A percentile compares a stretch with the other conserved stretches of the same genome.
phyloP scores from a whole-genome alignment of 2,329 filamentous ascomycete species.

The Neonectria sp. region DNA sequence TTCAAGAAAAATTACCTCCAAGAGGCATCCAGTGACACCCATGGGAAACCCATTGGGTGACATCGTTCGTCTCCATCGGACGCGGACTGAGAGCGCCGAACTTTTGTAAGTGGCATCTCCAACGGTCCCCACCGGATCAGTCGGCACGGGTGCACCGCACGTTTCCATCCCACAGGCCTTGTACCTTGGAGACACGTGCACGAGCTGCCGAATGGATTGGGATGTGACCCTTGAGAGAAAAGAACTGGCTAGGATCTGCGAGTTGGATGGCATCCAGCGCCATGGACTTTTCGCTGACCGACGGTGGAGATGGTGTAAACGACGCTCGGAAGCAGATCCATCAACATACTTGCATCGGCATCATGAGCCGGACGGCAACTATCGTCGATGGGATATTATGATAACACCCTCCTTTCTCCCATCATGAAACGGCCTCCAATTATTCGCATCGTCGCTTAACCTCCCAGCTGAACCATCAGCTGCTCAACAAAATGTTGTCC shows the following conservation, averaged over 20 bases:
- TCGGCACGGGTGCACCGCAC: conserved; percentile 37
- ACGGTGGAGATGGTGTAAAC: conserved; percentile 26
- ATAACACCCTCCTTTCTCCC: conserved; percentile 23
- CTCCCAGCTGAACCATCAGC: conserved; percentile 5
- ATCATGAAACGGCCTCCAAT: not conserved
- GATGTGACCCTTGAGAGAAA: not conserved
- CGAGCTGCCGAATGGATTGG: conserved; percentile 30
- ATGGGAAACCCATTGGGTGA: conserved; percentile 1
- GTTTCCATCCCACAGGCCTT: conserved; percentile 1
- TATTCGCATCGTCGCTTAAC: conserved; percentile 5
- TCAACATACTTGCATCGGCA: not conserved
- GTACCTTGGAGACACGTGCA: conserved; percentile 36
- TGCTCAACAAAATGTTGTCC: conserved; percentile 35
- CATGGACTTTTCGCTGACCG: conserved; percentile 28
- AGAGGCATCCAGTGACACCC: not conserved
- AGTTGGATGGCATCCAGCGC: conserved; percentile 2
- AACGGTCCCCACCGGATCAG: conserved; percentile 34
- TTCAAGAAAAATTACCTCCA: not conserved
- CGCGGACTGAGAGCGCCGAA: not conserved
- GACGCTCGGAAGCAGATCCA: conserved; percentile 31
- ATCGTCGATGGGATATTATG: not conserved
- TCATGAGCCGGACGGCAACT: not conserved
- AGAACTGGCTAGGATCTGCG: not conserved
- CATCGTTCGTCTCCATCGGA: conserved; percentile 2
- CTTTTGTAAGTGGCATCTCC: conserved; percentile 8